These are phyloP conservation scores for Chlorociboria aeruginascens DNA, from an alignment of 495 filamentous ascomycete species.

Conservation along the genomic window DNA sequence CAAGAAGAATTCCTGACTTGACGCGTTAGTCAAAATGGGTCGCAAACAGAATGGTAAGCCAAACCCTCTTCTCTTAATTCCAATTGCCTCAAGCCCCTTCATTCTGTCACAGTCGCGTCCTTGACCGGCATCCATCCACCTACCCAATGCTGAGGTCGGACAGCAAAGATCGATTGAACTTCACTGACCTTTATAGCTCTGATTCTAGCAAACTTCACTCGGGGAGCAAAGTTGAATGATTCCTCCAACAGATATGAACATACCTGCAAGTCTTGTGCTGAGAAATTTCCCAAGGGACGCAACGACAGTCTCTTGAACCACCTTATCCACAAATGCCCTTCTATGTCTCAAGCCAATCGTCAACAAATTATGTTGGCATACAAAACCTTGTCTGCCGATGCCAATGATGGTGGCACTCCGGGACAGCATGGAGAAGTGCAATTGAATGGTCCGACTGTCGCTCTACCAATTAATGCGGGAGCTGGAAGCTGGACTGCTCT, in stretches of 20 bases:
- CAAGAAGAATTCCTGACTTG: too few species aligned
- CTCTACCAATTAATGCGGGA: slow-evolving; percentile 27
- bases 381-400: slow-evolving; percentile 31
- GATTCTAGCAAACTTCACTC: slow-evolving; percentile 73
- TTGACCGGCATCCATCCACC: neutral
- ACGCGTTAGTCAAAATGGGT: slow-evolving; percentile 9
- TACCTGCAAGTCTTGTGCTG: slow-evolving; percentile 75
- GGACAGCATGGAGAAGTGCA: slow-evolving; percentile 23
- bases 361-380: slow-evolving; percentile 52
- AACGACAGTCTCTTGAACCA: slow-evolving; percentile 69
- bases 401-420: slow-evolving; percentile 26
- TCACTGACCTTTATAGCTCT: slow-evolving; percentile 22
- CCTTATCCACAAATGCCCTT: slow-evolving; percentile 70
- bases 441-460: slow-evolving; percentile 26
- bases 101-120: neutral
- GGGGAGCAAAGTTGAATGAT: slow-evolving; percentile 70
- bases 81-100: neutral
- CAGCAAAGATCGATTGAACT: neutral
- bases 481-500: slow-evolving; percentile 60
- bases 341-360: slow-evolving; percentile 52
- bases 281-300: slow-evolving; percentile 74
- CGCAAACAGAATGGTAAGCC: slow-evolving; percentile 17
- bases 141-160: neutral
- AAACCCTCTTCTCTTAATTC: neutral
- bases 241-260: slow-evolving; percentile 80